Percentiles rank a stretch among this genome's conserved stretches.
phyloP scores from a whole-genome alignment of 257 asterid genomes.

The Henckelia pumila region DNA sequence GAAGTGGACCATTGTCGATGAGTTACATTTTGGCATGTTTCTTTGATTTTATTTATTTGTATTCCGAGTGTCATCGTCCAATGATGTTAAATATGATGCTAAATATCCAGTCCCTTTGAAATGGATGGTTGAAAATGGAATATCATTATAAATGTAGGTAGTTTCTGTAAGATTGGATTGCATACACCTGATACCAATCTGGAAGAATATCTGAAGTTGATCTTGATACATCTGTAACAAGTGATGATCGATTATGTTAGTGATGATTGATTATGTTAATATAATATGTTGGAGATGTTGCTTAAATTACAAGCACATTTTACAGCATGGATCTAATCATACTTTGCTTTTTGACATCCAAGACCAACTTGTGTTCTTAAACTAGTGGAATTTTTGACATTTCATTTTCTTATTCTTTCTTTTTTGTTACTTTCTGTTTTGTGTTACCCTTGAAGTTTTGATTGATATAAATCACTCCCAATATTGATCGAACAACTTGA shows the following conservation, averaged over 20 bases:
- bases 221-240: neutral
- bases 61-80: neutral
- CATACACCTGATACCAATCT: neutral
- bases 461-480: neutral
- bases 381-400: neutral
- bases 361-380: neutral
- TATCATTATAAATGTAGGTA: neutral
- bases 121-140: neutral
- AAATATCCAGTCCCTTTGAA: neutral
- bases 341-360: neutral
- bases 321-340: neutral
- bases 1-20: neutral
- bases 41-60: neutral
- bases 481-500: conserved; percentile 14
- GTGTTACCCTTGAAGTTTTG: neutral
- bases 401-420: neutral
- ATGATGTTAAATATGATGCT: neutral
- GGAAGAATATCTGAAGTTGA: neutral
- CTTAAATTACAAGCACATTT: neutral
- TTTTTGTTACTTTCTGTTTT: neutral
- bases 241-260: neutral
- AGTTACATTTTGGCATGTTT: neutral
- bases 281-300: neutral
- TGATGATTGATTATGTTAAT: no score
- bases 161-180: neutral